Base-by-base conservation (phyloP, 192 early-diverging fungal species). In the Pilobolus umbonatus region DNA sequence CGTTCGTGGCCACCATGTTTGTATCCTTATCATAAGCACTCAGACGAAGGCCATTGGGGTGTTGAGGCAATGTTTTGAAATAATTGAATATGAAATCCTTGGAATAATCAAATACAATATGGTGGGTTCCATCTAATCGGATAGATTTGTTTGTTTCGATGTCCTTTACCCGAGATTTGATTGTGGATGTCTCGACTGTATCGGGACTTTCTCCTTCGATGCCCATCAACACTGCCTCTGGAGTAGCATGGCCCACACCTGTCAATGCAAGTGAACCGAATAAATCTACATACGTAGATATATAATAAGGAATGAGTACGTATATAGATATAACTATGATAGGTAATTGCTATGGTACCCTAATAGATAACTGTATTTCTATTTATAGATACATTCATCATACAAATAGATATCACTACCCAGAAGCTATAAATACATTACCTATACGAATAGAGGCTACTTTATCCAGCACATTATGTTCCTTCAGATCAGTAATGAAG, bases 21-120 rank as follows among this genome's bases (percentile, higher is more conserved):
- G 87, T 88, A 15, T 85, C 61, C 26, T 70, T 68, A 64, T 94
- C 85, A 67, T 88, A 93, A 24, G 85, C 89, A 40, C 89, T 88
- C 62, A 98, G 92, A 19, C 95, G 86, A 86, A 98, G 92, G 51
- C 95, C 95, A 68, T 98, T 98, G 8, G 95, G 92, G 65, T 98
- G 95, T 61, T 92, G 88, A 4, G 93, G 95, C 11, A 98, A 77
- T 2, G 85, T 83, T 61, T 93, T 83, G 57, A 81, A 83, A 57
- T 86, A 89, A 75, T 95, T 89, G 55, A 98, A 92, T 14, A 90
- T 73, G 58, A 98, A 72, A 42, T 94, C 84, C 67, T 85, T 86
- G 49, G 80, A 75, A 3, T 89, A 88, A 56, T 86, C 82, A 64
- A 98, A 98, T 14, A 75, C 67, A 62, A 98, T 92, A 29, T 82